These are phyloP conservation scores for Epichloe hybrida DNA, from an alignment of 2,329 filamentous ascomycete species.

Conservation along the genomic window DNA sequence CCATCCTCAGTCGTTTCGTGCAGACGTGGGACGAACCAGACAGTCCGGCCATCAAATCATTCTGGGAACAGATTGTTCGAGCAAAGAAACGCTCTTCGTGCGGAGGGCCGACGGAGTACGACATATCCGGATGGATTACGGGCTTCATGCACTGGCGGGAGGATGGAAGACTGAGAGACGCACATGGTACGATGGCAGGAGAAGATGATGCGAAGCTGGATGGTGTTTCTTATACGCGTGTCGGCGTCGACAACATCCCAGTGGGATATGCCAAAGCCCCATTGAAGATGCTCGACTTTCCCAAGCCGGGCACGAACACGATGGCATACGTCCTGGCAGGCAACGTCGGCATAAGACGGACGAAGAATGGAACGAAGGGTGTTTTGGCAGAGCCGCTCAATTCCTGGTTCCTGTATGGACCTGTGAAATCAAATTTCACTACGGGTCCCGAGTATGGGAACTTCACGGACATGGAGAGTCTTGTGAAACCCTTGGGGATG, in stretches of 20 bases:
- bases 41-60: slow-evolving; percentile 19
- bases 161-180: slow-evolving; percentile 17
- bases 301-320: slow-evolving; percentile 4
- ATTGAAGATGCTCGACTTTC: slow-evolving; percentile 22
- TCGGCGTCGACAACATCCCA: slow-evolving; percentile 17
- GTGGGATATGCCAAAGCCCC: slow-evolving; percentile 27
- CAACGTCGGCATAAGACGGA: slow-evolving; percentile 21
- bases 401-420: slow-evolving; percentile 28
- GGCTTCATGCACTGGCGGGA: slow-evolving; percentile 32
- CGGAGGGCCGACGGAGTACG: slow-evolving; percentile 19
- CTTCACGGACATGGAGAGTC: slow-evolving; percentile 9
- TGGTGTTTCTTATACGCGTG: slow-evolving; percentile 16
- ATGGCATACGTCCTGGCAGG: slow-evolving; percentile 25
- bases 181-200: slow-evolving; percentile 5
- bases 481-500: slow-evolving; percentile 5
- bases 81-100: slow-evolving; percentile 18
- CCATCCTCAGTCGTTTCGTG: slow-evolving; percentile 32
- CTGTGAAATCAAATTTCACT: slow-evolving; percentile 15
- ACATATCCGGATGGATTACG: slow-evolving; percentile 34
- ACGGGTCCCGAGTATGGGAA: slow-evolving; percentile 10
- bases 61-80: slow-evolving; percentile 31
- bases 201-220: slow-evolving; percentile 13
- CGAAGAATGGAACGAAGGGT: slow-evolving; percentile 4
- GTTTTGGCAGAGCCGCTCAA: slow-evolving; percentile 22
- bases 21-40: slow-evolving; percentile 26